Base-by-base conservation (phyloP, 2,329 filamentous ascomycete species). In the Fusarium avenaceum region DNA sequence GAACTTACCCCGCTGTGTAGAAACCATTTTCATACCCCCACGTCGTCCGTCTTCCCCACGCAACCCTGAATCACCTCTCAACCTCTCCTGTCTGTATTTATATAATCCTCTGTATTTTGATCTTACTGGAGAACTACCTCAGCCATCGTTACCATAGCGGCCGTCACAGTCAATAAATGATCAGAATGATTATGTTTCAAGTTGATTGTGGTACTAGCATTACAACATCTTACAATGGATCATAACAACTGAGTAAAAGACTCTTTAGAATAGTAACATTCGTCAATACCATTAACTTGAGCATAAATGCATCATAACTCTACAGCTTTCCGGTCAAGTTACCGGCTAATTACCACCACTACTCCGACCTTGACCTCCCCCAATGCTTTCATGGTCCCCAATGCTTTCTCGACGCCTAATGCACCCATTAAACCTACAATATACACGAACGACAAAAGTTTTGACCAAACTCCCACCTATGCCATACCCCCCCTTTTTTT, bases 391-490 rank as follows among this genome's bases (percentile, higher is more conserved):
- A 59, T 53, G 49, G n/a, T 33, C 50, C 28, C 30, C 19, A 26
- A 60, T 48, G 39, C 65, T 62, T 19, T 8, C 17, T 19, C 51
- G 68, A 72, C 70, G 70, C 70, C 39, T 43, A 33, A 73, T 74
- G 70, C 68, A 70, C 51, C 44, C 53, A 52, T 56, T 57, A 59
- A 59, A 59, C 45, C 35, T 50, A 58, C 35, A 40, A 44, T 58
- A 48, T 35, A 62, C 35, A 47, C 48, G 38, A 65, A 58, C 33
- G 48, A 24, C 28, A 28, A 61, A 58, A n/a, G 52, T 54, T 48
- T 45, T 55, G 38, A 50, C 57, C 33, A 30, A 69, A 66, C 66
- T 65, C 72, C 65, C 51, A 28, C 39, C 35, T 22, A 63, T 63
- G 51, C 44, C 47, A 47, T 50, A 43, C 33, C 17, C 40, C 10